Conservation (phyloP, 345 rosid genomes). For the Brassica rapa region DNA sequence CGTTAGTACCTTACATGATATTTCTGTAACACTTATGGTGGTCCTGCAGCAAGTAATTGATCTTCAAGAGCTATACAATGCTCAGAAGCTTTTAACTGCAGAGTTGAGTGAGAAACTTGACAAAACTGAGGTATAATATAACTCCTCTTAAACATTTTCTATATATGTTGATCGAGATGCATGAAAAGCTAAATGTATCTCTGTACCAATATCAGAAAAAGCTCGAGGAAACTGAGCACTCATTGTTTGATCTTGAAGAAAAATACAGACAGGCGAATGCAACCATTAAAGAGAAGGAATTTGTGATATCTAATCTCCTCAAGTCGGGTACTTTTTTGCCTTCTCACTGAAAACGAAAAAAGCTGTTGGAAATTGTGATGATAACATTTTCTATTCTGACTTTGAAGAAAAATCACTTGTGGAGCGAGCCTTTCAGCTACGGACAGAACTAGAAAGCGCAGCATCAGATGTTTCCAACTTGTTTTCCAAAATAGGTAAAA, state of each 20-base stretch:
- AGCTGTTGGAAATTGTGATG: background rate
- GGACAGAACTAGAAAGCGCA: slow-evolving; percentile 80
- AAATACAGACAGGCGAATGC: slow-evolving; percentile 91
- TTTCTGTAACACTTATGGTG: slow-evolving; percentile 5
- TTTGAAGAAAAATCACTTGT: slow-evolving; percentile 77
- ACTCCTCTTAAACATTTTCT: background rate
- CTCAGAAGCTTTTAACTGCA: slow-evolving; percentile 68
- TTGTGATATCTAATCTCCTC: slow-evolving; percentile 81
- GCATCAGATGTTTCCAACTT: slow-evolving; percentile 84
- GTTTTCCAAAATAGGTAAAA: slow-evolving; percentile 83
- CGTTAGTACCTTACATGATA: background rate
- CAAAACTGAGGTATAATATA: slow-evolving; percentile 68
- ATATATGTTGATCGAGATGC: slow-evolving; percentile 9
- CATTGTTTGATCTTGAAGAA: slow-evolving; percentile 88
- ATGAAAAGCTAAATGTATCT: slow-evolving; percentile 26
- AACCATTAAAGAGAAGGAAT: slow-evolving; percentile 88
- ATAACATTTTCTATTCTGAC: slow-evolving; percentile 10
- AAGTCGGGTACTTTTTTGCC: slow-evolving; percentile 62
- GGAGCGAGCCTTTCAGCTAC: slow-evolving; percentile 83
- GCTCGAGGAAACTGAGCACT: slow-evolving; percentile 82
- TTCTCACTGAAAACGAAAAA: background rate
- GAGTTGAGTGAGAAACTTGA: slow-evolving; percentile 82
- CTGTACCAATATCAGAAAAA: slow-evolving; percentile 58
- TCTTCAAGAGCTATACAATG: slow-evolving; percentile 81
- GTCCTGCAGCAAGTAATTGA: slow-evolving; percentile 71